Percentiles rank a stretch among this genome's conserved stretches.
Conservation (phyloP, 2,329 filamentous ascomycete genomes). For the Bipolaris oryzae region DNA sequence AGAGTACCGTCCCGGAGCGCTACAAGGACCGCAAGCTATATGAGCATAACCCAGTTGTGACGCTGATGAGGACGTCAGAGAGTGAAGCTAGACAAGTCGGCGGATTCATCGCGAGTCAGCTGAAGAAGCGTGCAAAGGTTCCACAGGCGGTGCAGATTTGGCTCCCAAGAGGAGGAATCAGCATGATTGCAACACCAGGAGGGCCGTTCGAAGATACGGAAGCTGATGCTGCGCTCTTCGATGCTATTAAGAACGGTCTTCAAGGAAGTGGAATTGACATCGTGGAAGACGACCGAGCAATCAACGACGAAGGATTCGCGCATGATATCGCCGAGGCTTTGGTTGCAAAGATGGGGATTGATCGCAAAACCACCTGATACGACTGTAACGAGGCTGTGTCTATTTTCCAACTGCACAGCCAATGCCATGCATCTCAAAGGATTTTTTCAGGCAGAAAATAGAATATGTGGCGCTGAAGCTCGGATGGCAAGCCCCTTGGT, state of each 20-base stretch:
- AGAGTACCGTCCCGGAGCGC: slow-evolving; percentile 60
- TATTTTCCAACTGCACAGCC: neutral
- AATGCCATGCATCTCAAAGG: neutral
- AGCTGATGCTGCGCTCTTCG: slow-evolving; percentile 57
- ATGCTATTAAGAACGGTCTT: slow-evolving; percentile 57
- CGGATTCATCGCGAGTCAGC: slow-evolving; percentile 60
- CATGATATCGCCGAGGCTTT: slow-evolving; percentile 54
- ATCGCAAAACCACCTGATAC: neutral
- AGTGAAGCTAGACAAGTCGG: slow-evolving; percentile 64
- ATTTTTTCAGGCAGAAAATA: neutral
- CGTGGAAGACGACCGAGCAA: slow-evolving; percentile 56
- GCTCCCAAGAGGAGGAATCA: slow-evolving; percentile 66
- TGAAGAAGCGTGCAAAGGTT: slow-evolving; percentile 51
- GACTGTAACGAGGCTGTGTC: neutral
- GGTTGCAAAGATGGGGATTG: slow-evolving; percentile 28
- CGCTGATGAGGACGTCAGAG: slow-evolving; percentile 67
- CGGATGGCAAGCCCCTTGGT: neutral
- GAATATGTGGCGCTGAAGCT: neutral
- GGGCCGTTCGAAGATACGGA: slow-evolving; percentile 60
- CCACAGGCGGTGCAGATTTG: slow-evolving; percentile 60
- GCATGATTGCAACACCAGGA: slow-evolving; percentile 61
- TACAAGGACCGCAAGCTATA: slow-evolving; percentile 61
- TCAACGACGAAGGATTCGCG: slow-evolving; percentile 63
- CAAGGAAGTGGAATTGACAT: slow-evolving; percentile 57
- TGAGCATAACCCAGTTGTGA: slow-evolving; percentile 70